Evolutionary conservation across 495 filamentous ascomycete genomes (phyloP).

Genomic region (Sordaria brevicollis): DNA sequence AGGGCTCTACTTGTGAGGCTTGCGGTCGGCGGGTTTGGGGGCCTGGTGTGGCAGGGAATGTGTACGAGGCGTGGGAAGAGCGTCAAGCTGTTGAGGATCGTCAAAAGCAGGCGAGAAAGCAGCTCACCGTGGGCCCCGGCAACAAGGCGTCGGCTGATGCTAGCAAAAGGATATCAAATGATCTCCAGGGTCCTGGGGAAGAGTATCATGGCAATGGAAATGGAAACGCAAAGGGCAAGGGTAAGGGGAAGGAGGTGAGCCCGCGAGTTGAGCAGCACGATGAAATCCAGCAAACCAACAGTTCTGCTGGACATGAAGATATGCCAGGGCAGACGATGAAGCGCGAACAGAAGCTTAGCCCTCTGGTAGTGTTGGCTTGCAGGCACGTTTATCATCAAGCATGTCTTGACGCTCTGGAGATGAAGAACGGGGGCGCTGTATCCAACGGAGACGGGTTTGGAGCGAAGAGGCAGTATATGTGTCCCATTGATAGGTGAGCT

Average conservation of each 20-base stretch:
- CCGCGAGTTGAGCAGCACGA: constrained; percentile 8
- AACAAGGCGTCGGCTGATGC: constrained; percentile 19
- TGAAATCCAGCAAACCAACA: constrained; percentile 1
- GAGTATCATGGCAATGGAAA: constrained; percentile 26
- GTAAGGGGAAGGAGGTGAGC: constrained; percentile 19
- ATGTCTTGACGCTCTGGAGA: constrained; percentile 47
- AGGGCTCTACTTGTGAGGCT: constrained; percentile 74
- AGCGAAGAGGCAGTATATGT: constrained; percentile 38
- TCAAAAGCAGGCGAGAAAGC: constrained; percentile 23
- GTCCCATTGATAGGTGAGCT: constrained; percentile 42
- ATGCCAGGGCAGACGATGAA: background rate
- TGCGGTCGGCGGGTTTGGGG: constrained; percentile 84
- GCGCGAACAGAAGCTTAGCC: constrained; percentile 28
- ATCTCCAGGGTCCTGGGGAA: background rate
- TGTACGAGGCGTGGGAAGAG: constrained; percentile 75
- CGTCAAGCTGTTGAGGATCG: constrained; percentile 41
- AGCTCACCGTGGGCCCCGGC: constrained; percentile 5
- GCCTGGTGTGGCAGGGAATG: constrained; percentile 63
- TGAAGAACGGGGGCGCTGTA: constrained; percentile 24
- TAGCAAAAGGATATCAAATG: background rate
- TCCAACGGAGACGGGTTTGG: constrained; percentile 21
- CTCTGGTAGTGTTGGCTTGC: constrained; percentile 50
- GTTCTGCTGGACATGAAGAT: constrained; percentile 5
- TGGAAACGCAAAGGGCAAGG: constrained; percentile 19
- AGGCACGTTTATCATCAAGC: constrained; percentile 52